Evolutionary conservation across 192 early-diverging fungal genomes (phyloP).

Genomic region (Endogone sp.): DNA sequence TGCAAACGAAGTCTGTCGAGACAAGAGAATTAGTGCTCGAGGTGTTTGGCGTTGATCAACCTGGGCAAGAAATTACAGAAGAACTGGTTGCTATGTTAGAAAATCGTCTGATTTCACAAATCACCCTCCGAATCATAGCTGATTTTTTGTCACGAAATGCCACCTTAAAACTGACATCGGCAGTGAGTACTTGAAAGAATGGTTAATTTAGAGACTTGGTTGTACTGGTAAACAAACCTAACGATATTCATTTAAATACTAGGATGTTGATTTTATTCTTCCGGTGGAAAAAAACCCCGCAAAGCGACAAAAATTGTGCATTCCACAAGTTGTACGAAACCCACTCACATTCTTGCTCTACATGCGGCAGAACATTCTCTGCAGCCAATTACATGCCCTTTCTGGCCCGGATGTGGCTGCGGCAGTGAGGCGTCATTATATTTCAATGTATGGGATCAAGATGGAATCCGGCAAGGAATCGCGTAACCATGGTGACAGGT

Average conservation of each 20-base stretch:
- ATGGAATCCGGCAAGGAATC: neutral
- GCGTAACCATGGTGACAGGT: neutral
- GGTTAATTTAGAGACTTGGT: too few relatives aligned
- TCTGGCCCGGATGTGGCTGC: conserved; percentile 34
- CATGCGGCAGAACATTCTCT: conserved; percentile 57
- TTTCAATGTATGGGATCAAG: conserved; percentile 28
- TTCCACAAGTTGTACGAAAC: conserved; percentile 52
- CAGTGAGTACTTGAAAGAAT: conserved; percentile 31
- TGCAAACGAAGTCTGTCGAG: conserved; percentile 25
- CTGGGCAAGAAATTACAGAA: conserved; percentile 46
- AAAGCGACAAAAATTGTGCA: conserved; percentile 29
- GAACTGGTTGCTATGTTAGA: conserved; percentile 66
- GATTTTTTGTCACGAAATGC: conserved; percentile 68
- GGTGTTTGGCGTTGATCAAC: conserved; percentile 57
- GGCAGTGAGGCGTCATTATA: conserved; percentile 34
- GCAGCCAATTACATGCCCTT: conserved; percentile 33
- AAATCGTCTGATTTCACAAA: conserved; percentile 52
- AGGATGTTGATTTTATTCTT: conserved; percentile 80
- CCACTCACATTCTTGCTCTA: conserved; percentile 60
- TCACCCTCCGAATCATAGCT: conserved; percentile 57
- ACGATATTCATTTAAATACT: too few relatives aligned
- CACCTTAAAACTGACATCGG: conserved; percentile 55
- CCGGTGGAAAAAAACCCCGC: conserved; percentile 50
- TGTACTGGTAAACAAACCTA: too few relatives aligned
- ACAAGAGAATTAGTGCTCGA: conserved; percentile 56